Evolutionary conservation across 2,329 filamentous ascomycete genomes (phyloP), one percentile per base, ranked within the genome.

Genomic region (Alternaria tenuissima): DNA sequence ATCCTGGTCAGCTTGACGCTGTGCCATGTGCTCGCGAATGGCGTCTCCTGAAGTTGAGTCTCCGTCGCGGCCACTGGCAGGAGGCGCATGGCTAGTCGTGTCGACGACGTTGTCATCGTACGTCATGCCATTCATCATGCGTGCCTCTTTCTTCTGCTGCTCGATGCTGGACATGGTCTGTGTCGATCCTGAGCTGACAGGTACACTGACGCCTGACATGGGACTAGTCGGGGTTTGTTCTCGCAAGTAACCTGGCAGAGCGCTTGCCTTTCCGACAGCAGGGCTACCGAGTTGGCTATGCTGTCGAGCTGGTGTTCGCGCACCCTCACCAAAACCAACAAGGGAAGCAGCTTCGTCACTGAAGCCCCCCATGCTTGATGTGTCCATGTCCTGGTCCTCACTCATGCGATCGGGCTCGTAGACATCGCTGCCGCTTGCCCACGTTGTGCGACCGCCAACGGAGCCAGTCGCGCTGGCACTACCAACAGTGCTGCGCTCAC

Each of bases 261-360:
- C 71, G 55, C 69, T 78, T 16, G 68, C 76, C 56, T 80, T 80
- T 55, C 78, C 91, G 30, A 83, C 91, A 39, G 92, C 92, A 0
- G 93, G 93, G 61, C 89, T 92, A 58, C 94, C 89, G 5, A 93
- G 93, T 76, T 91, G 93, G 68, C 90, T 92, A 42, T 75, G 71
- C 63, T 81, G 78, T 49, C 82, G 71, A 12, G 82, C 82, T 20
- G 83, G 82, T n/a, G 83, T 84, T 58, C 82, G 76, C 9, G 94
- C 94, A 34, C 94, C 94, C 77, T 97, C 94, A 51, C 94, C 94
- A 69, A 97, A 97, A 0, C 91, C 94, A 9, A 97, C 94, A 6
- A 97, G 84, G 64, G 91, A 94, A 3, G 90, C 92, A 53, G 89
- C 89, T 71, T 96, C 93, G 70, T 96, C 93, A 70, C 91, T 94